Evolutionary conservation across 2,329 filamentous ascomycete species (phyloP).

Genomic region (Pseudocercospora vitis): DNA sequence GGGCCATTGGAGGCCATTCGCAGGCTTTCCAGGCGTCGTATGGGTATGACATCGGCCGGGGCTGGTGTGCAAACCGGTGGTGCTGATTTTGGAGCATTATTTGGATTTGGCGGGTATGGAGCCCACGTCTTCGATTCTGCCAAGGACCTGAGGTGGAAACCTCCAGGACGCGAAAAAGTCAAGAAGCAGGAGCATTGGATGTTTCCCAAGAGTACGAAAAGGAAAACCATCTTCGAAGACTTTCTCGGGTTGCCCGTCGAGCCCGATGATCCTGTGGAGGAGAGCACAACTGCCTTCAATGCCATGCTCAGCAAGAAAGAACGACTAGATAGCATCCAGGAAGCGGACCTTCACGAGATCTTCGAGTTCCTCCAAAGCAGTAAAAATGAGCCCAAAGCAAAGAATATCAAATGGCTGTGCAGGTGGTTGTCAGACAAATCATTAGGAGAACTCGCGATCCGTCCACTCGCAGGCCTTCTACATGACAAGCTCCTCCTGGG

Average conservation of each 20-base stretch:
- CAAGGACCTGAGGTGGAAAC: slow-evolving; percentile 30
- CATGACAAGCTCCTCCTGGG: slow-evolving; percentile 27
- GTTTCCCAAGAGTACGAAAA: slow-evolving; percentile 15
- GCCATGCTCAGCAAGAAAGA: slow-evolving; percentile 19
- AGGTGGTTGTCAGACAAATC: slow-evolving; percentile 24
- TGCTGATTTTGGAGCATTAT: slow-evolving; percentile 34
- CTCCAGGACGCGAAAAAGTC: slow-evolving; percentile 23
- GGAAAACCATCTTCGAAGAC: slow-evolving; percentile 18
- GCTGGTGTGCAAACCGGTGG: slow-evolving; percentile 16
- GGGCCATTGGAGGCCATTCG: slow-evolving; percentile 63
- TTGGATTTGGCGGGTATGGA: slow-evolving; percentile 28
- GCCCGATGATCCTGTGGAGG: slow-evolving; percentile 15
- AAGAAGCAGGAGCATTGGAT: slow-evolving; percentile 22
- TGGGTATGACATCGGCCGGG: slow-evolving; percentile 41
- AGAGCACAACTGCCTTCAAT: slow-evolving; percentile 28
- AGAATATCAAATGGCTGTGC: slow-evolving; percentile 24
- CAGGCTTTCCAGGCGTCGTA: slow-evolving; percentile 56
- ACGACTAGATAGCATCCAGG: not conserved
- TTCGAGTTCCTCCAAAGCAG: slow-evolving; percentile 28
- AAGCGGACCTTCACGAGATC: slow-evolving; percentile 11
- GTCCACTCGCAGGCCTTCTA: slow-evolving; percentile 12
- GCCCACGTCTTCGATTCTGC: slow-evolving; percentile 22
- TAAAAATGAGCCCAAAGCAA: slow-evolving; percentile 28
- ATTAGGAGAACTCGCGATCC: not conserved
- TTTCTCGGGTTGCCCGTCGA: slow-evolving; percentile 16